Percentiles rank a stretch among this genome's conserved stretches.
Conservation (phyloP, 768 basidiomycete species). For the Suillus cothurnatus region DNA sequence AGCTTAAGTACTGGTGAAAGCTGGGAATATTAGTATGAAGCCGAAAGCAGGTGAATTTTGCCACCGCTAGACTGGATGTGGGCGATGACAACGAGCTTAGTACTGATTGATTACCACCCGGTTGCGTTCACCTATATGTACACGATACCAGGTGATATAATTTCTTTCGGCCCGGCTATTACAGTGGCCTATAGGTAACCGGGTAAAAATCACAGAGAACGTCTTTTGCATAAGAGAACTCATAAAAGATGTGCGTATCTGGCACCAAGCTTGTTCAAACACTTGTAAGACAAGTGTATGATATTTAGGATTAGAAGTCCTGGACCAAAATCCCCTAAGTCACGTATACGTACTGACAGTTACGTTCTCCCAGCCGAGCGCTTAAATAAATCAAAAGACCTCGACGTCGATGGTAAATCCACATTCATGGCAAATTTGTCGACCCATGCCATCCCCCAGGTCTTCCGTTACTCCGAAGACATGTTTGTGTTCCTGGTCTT, state of each 20-base stretch:
- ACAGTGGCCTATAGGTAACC: not conserved
- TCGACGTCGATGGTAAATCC: constrained; percentile 93
- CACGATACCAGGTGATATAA: no score
- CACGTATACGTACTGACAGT: not conserved
- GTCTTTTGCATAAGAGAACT: not conserved
- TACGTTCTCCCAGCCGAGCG: not conserved
- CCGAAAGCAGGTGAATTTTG: not conserved
- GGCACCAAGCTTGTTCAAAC: not conserved
- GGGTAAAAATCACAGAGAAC: not conserved
- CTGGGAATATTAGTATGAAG: not conserved
- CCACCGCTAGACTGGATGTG: not conserved
- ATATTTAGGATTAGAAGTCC: not conserved
- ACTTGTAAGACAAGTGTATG: not conserved
- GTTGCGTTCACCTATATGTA: not conserved
- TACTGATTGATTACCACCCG: not conserved
- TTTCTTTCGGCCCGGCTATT: not conserved
- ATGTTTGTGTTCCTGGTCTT: constrained; percentile 89
- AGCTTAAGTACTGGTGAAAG: not conserved
- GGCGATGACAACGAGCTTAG: not conserved
- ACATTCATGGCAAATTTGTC: constrained; percentile 85
- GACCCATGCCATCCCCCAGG: constrained; percentile 53
- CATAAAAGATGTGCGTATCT: not conserved
- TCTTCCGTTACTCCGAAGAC: constrained; percentile 65
- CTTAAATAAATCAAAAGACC: constrained; percentile 51
- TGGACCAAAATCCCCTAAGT: not conserved